Conservation (phyloP, 2,329 filamentous ascomycete species). For the Gnomoniopsis smithogilvyi region DNA sequence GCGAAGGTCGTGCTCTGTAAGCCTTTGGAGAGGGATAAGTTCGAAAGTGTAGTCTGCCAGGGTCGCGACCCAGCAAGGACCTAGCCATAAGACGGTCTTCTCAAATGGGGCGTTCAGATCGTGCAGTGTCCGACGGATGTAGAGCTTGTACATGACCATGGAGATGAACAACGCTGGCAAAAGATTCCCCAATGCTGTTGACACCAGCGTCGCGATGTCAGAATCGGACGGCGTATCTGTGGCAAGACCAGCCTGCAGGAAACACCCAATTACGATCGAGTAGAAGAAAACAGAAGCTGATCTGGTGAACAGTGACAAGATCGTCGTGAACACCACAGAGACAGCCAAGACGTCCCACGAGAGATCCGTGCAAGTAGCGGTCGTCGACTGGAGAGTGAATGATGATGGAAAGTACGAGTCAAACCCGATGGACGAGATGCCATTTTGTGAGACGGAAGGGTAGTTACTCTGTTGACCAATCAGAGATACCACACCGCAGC, state of each 20-base stretch:
- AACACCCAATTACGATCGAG: constrained; percentile 41
- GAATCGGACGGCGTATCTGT: constrained; percentile 68
- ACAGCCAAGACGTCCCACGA: constrained; percentile 63
- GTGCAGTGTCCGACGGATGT: constrained; percentile 52
- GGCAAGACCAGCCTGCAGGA: constrained; percentile 35
- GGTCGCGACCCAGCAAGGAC: constrained; percentile 67
- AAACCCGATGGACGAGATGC: constrained; percentile 62
- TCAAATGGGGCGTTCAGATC: constrained; percentile 63
- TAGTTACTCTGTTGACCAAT: constrained; percentile 12
- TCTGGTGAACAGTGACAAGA: constrained; percentile 65
- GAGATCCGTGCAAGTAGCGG: constrained; percentile 42
- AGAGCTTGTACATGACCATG: constrained; percentile 65
- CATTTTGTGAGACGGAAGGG: constrained; percentile 45
- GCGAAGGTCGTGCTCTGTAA: constrained; percentile 67
- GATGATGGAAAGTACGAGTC: constrained; percentile 69
- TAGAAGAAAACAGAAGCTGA: constrained; percentile 63
- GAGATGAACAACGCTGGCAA: constrained; percentile 67
- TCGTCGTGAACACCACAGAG: constrained; percentile 61
- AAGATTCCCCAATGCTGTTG: constrained; percentile 46
- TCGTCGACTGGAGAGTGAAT: constrained; percentile 56
- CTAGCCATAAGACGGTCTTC: constrained; percentile 68
- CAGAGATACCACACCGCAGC: constrained; percentile 13
- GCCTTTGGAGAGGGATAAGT: constrained; percentile 67
- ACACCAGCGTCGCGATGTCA: constrained; percentile 59
- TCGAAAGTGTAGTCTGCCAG: constrained; percentile 76